Percentiles rank a stretch among this genome's conserved stretches.
Conservation (phyloP, 192 early-diverging fungal genomes). For the Entomortierella parvispora region DNA sequence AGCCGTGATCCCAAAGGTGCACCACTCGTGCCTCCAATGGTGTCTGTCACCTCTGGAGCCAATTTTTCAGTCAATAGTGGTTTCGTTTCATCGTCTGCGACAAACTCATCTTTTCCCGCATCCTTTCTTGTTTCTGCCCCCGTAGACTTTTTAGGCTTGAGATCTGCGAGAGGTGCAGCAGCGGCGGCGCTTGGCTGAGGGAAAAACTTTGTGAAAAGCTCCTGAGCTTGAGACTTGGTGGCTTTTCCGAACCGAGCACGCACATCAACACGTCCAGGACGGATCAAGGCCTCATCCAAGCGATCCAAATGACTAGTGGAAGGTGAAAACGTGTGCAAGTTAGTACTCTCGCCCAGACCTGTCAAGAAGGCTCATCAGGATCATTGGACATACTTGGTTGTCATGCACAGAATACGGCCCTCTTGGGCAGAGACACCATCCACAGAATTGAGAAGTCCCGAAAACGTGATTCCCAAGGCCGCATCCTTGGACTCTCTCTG, state of each 20-base stretch:
- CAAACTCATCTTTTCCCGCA: not conserved
- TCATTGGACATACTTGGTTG: slow-evolving; percentile 75
- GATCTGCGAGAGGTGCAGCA: not conserved
- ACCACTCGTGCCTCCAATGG: not conserved
- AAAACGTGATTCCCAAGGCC: slow-evolving; percentile 56
- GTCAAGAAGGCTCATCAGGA: no score
- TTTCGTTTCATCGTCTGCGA: not conserved
- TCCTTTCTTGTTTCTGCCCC: not conserved
- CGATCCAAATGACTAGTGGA: slow-evolving; percentile 64
- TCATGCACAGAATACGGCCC: slow-evolving; percentile 81
- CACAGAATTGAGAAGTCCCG: slow-evolving; percentile 78
- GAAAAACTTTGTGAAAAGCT: slow-evolving; percentile 77
- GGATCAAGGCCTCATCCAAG: slow-evolving; percentile 79
- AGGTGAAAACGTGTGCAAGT: not conserved
- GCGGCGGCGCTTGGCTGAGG: slow-evolving; percentile 17
- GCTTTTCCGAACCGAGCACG: slow-evolving; percentile 67
- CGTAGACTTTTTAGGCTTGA: not conserved
- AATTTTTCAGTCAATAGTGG: not conserved
- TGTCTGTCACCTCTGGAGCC: not conserved
- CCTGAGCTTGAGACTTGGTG: slow-evolving; percentile 63
- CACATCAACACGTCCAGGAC: slow-evolving; percentile 78
- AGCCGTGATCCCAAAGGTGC: not conserved
- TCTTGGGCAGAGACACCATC: slow-evolving; percentile 78
- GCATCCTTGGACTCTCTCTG: slow-evolving; percentile 57
- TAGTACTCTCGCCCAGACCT: no score